A percentile compares a stretch with the other conserved stretches of the same genome.
Conservation (phyloP, 1,284 basidiomycete genomes). For the Pyrrhoderma lamaoense region DNA sequence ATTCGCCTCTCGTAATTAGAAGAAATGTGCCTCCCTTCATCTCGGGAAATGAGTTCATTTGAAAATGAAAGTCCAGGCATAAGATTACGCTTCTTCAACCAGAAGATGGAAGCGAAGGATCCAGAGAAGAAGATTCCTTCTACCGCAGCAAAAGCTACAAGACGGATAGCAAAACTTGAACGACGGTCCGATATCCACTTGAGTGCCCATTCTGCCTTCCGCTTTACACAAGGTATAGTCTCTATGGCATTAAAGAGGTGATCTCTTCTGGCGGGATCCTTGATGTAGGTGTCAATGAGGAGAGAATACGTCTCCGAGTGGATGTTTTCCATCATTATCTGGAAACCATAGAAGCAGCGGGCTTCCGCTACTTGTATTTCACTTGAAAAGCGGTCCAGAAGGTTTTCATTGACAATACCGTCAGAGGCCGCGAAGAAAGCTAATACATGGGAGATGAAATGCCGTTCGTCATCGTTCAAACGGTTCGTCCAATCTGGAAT, state of each 20-base stretch:
- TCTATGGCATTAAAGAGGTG: slow-evolving; percentile 94
- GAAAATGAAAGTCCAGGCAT: slow-evolving; percentile 98
- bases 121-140: slow-evolving; percentile 99
- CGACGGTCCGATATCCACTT: slow-evolving; percentile 84
- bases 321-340: slow-evolving; percentile 98
- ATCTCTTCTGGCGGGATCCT: slow-evolving; percentile 79
- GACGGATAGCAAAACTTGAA: slow-evolving; percentile 85
- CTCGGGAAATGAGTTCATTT: slow-evolving; percentile 94
- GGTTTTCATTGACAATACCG: slow-evolving; percentile 97
- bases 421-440: slow-evolving; percentile 97
- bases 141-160: slow-evolving; percentile 96
- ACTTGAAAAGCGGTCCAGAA: slow-evolving; percentile 89
- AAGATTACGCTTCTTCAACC: slow-evolving; percentile 97
- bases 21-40: slow-evolving; percentile 43
- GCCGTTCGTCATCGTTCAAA: slow-evolving; percentile 88
- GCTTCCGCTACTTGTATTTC: slow-evolving; percentile 96
- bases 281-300: slow-evolving; percentile 96
- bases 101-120: slow-evolving; percentile 93
- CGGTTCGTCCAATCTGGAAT: slow-evolving; percentile 89
- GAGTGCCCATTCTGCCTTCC: slow-evolving; percentile 92
- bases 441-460: slow-evolving; percentile 94
- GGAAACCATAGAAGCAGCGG: slow-evolving; percentile 98
- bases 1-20: no score
- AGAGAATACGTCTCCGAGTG: slow-evolving; percentile 98
- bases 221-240: slow-evolving; percentile 86